Base-by-base conservation (phyloP, 306 rosid genomes). In the Glycine tomentella region DNA sequence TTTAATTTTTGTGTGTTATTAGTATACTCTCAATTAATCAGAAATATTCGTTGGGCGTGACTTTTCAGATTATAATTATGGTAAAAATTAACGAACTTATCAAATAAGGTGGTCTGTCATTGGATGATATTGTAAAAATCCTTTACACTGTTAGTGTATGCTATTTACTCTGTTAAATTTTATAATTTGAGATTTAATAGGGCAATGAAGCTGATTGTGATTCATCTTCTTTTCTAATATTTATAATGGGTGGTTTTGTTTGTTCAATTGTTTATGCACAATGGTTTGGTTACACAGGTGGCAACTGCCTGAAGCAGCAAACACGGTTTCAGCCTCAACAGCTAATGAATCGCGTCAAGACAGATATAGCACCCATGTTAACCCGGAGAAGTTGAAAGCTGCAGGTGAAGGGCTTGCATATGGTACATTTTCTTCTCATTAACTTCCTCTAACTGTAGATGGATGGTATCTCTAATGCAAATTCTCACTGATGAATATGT, bases 341-440 rank as follows among this genome's bases (percentile, higher is more conserved):
- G 98, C 99, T 48, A 93, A 95, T 80, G 97, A 91, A 13, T 67
- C 91, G 97, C 92, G 97, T 66, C 82, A 31, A 71, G 95, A 95
- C 13, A 88, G 83, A 84, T 80, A 82, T 46, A 40, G 36, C 2
- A n/a, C 31, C 1, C 86, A 87, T 16, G 64, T 83, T 59, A 89
- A 88, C 79, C 91, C 97, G 13, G 93, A 93, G 75, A 95, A 95
- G 90, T 72, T 93, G 77, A 95, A 91, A 84, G 99, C 97, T 68
- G 97, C 97, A 68, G 90, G 95, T 69, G 97, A 95, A 86, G 97
- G 99, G 66, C 87, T 95, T 75, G 75, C 90, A 8, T 74, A 87
- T 57, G 73, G 99, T 93, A 87, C 57, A 80, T 81, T 80, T 80
- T 80, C 25, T 33, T 80, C 68, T 52, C 57, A 11, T 40, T 83